Base-by-base conservation (phyloP, 2,329 filamentous ascomycete species). In the Curvularia spicifera region DNA sequence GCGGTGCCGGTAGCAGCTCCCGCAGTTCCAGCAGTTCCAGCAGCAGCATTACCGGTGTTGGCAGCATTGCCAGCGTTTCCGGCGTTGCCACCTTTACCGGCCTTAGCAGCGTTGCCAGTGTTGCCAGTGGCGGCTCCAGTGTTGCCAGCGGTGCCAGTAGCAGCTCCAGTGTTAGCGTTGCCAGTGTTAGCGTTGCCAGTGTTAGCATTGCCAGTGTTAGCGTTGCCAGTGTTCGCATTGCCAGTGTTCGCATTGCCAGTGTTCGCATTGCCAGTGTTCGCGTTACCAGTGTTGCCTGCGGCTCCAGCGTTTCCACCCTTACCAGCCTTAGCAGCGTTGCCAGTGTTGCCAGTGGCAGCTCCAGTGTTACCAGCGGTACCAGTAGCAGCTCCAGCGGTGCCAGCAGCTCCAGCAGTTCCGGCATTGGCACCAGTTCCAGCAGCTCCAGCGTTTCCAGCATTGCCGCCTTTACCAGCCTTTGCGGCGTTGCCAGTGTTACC, bases 161-260 rank as follows among this genome's bases (percentile, higher is more conserved):
- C 43, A 33, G 55, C 22, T 37, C 33, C 33, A 37, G 33, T 31
- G 5, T 31, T 31, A 1, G 24, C 22, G 22, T 26, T 13, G 26
- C 39, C 50, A 39, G 31, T 31, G 4, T 6, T 6, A n/a, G 31
- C 15, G 18, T 12, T 22, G 6, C 28, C 20, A 35, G 39, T 12
- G 28, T 49, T 59, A 22, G 26, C 50, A 15, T 20, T 48, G 9
- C 56, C 59, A 12, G 56, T 43, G 7, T 7, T 7, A 10, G 47
- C 42, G 22, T 46, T 42, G 9, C 31, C 44, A 13, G 48, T 18
- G 18, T 18, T 18, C 18, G 18, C 18, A 1, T 18, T 18, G 18
- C 18, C 18, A 18, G 18, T 18, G 18, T 18, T 18, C 18, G 18
- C 37, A 37, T 42, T 42, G 35, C 42, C 55, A 29, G 20, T 33